Conservation (phyloP, 352 stramenopile species). For the Globisporangium abappressorium region DNA sequence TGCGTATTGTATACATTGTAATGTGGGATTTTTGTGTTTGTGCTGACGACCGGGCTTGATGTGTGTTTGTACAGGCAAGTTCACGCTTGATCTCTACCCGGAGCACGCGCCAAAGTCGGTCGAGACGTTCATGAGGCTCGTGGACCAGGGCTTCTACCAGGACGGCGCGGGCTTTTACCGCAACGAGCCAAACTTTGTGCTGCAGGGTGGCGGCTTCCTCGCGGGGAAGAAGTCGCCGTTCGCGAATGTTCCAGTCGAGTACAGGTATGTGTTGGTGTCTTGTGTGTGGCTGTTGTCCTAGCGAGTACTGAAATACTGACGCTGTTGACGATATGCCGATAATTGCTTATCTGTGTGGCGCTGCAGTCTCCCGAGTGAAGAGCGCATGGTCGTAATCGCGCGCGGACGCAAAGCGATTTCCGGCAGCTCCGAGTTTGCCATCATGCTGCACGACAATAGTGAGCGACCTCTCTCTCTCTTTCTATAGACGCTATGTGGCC, state of each 20-base stretch:
- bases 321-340: not conserved
- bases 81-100: conserved; percentile 78
- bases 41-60: not conserved
- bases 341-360: not conserved
- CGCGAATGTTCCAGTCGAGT: conserved; percentile 71
- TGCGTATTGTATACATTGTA: conserved; percentile 13
- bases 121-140: conserved; percentile 64
- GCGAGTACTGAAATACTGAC: not conserved
- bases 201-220: conserved; percentile 77
- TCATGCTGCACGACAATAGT: conserved; percentile 86
- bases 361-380: conserved; percentile 57
- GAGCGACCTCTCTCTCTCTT: conserved; percentile 8
- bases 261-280: conserved; percentile 30
- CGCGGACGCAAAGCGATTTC: conserved; percentile 65
- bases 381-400: conserved; percentile 82
- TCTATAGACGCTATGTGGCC: not conserved
- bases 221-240: conserved; percentile 66
- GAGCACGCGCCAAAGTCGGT: conserved; percentile 77
- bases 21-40: not conserved
- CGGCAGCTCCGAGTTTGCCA: conserved; percentile 79
- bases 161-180: conserved; percentile 81
- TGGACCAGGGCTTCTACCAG: conserved; percentile 64
- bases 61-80: conserved; percentile 31
- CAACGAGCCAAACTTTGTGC: conserved; percentile 77
- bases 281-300: no score